These are phyloP conservation scores for Paramecium pentaurelia DNA, from an alignment of 73 alveolate species.

Conservation along the genomic window DNA sequence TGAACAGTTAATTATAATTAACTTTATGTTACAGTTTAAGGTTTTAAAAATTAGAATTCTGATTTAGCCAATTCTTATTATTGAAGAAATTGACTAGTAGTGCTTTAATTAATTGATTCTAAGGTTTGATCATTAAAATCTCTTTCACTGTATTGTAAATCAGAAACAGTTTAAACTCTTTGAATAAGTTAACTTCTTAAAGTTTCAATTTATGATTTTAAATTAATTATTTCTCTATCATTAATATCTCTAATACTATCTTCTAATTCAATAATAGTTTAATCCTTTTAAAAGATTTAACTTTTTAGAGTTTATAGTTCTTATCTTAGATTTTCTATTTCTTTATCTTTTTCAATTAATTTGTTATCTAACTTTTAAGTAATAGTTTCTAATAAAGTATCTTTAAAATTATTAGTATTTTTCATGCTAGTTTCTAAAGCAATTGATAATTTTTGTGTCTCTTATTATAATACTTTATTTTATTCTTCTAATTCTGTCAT, in stretches of 20 bases:
- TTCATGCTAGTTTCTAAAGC: not conserved
- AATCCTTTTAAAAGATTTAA: not conserved
- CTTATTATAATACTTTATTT: not conserved
- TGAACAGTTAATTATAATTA: not conserved
- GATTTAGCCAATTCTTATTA: not conserved
- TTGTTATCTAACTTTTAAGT: not conserved
- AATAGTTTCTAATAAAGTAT: not conserved
- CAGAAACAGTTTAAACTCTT: not conserved
- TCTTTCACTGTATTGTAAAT: not conserved
- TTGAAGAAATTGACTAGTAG: not conserved
- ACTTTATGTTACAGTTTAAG: not conserved
- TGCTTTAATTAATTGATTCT: not conserved
- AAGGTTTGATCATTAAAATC: not conserved
- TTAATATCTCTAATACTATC: not conserved
- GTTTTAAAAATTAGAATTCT: not conserved
- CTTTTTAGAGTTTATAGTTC: not conserved
- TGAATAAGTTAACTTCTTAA: not conserved
- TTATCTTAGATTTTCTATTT: not conserved
- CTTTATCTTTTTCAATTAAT: conserved; percentile 6
- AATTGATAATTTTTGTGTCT: not conserved
- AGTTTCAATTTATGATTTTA: not conserved
- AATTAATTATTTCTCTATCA: not conserved
- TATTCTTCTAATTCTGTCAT: not conserved
- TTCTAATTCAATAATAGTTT: not conserved
- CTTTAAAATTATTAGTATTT: not conserved